Conservation (phyloP, 2,329 filamentous ascomycete genomes). For the Scedosporium apiospermum region DNA sequence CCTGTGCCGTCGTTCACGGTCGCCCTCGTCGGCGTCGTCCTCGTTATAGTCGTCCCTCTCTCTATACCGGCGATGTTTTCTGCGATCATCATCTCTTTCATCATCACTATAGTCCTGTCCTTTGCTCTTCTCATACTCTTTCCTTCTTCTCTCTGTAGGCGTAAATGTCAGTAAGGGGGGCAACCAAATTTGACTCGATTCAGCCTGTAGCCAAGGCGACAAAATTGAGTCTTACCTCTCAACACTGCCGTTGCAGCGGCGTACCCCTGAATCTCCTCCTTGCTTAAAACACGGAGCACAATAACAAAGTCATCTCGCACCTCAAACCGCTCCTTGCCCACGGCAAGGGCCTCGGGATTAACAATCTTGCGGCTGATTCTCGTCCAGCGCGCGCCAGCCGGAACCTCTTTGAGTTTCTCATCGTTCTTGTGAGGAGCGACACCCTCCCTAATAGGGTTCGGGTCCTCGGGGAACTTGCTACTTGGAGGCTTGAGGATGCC, state of each 20-base stretch:
- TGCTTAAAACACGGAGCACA: slow-evolving; percentile 75
- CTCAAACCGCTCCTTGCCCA: slow-evolving; percentile 85
- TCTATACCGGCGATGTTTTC: slow-evolving; percentile 16
- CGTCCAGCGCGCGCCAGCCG: slow-evolving; percentile 78
- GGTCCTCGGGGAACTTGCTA: slow-evolving; percentile 76
- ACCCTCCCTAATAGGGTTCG: slow-evolving; percentile 74
- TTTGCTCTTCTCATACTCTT: slow-evolving; percentile 2
- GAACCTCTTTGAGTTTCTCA: slow-evolving; percentile 60
- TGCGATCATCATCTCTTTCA: slow-evolving; percentile 23
- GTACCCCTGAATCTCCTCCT: slow-evolving; percentile 83
- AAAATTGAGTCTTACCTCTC: slow-evolving; percentile 49
- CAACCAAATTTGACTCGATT: slow-evolving; percentile 5
- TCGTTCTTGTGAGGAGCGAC: slow-evolving; percentile 91
- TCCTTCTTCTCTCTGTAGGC: background rate
- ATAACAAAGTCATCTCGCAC: slow-evolving; percentile 91
- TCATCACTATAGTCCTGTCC: slow-evolving; percentile 13
- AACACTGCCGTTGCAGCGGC: slow-evolving; percentile 73
- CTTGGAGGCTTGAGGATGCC: slow-evolving; percentile 81
- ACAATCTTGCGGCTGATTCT: slow-evolving; percentile 84
- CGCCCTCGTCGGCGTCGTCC: slow-evolving; percentile 17
- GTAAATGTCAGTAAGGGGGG: background rate
- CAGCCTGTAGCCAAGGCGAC: background rate
- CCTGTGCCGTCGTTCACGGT: slow-evolving; percentile 17
- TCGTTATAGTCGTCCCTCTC: slow-evolving; percentile 18
- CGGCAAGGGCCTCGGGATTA: slow-evolving; percentile 76